Percentiles rank a stretch among this genome's conserved stretches.
phyloP scores from a whole-genome alignment of 495 filamentous ascomycete species.

The Physcia stellaris region DNA sequence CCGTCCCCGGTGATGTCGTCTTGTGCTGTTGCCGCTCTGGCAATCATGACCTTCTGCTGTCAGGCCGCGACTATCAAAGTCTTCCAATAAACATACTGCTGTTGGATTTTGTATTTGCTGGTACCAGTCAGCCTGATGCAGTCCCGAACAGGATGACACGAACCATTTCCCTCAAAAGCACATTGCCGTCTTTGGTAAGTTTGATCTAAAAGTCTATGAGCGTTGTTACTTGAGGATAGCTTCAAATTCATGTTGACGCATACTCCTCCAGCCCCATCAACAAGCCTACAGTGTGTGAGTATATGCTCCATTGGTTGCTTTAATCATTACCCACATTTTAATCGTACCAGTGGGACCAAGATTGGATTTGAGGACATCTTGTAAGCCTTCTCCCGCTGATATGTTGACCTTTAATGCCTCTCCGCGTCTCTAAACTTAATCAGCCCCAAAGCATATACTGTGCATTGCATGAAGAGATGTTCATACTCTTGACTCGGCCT shows the following conservation, averaged over 20 bases:
- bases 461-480: constrained; percentile 18
- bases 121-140: constrained; percentile 29
- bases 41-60: constrained; percentile 75
- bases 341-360: constrained; percentile 86
- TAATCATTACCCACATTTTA: constrained; percentile 60
- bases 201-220: constrained; percentile 59
- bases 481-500: constrained; percentile 87
- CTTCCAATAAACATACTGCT: constrained; percentile 41
- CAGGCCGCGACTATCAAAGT: constrained; percentile 14
- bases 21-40: constrained; percentile 90
- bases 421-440: constrained; percentile 76
- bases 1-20: constrained; percentile 98
- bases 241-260: too few relatives aligned
- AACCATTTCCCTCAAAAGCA: constrained; percentile 94
- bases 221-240: too few relatives aligned
- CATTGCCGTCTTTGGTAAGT: constrained; percentile 96
- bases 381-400: constrained; percentile 82
- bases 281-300: constrained; percentile 47
- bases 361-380: constrained; percentile 95
- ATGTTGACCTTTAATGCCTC: constrained; percentile 96
- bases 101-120: constrained; percentile 76
- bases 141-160: too few relatives aligned
- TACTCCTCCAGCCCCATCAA: constrained; percentile 89
- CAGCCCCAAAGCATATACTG: constrained; percentile 27
- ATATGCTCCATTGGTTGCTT: constrained; percentile 15